Conservation (phyloP, 805 yeast genomes). For the Teunomyces funiuensis region DNA sequence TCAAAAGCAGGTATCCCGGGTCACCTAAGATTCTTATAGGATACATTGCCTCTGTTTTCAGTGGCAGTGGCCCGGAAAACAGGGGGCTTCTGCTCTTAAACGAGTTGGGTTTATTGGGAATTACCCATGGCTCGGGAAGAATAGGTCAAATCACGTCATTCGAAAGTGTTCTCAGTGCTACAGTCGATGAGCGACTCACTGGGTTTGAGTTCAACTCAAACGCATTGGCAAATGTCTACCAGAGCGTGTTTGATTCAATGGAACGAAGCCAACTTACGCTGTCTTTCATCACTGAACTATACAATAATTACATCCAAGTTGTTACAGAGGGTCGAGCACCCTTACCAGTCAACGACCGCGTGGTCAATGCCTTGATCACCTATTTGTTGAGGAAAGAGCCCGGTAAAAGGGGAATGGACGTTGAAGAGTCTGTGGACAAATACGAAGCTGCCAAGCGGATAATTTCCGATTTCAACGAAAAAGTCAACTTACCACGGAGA, state of each 20-base stretch:
- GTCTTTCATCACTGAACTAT: conserved; percentile 20
- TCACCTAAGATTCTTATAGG: conserved; percentile 39
- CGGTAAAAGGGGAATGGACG: conserved; percentile 16
- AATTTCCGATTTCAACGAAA: conserved; percentile 21
- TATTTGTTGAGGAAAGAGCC: conserved; percentile 9
- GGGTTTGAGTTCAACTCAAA: conserved; percentile 21
- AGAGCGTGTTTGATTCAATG: conserved; percentile 18
- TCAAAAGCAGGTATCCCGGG: conserved; percentile 26
- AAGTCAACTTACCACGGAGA: conserved; percentile 12
- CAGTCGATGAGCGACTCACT: conserved; percentile 26
- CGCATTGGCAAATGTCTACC: conserved; percentile 26
- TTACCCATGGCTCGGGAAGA: conserved; percentile 22
- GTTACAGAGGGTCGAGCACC: neutral
- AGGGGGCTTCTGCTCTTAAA: conserved; percentile 23
- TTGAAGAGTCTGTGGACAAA: conserved; percentile 11
- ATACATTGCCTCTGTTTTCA: conserved; percentile 32
- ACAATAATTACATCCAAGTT: conserved; percentile 18
- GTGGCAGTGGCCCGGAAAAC: conserved; percentile 8
- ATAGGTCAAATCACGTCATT: conserved; percentile 14
- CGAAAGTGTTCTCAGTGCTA: conserved; percentile 26
- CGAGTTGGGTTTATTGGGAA: conserved; percentile 25
- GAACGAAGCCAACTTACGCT: conserved; percentile 14
- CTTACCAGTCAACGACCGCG: conserved; percentile 9
- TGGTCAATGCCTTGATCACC: conserved; percentile 11
- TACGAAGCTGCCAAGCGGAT: conserved; percentile 28